These are phyloP conservation scores for Tilletiopsis washingtonensis DNA, from an alignment of 1,284 basidiomycete genomes.

Conservation along the genomic window DNA sequence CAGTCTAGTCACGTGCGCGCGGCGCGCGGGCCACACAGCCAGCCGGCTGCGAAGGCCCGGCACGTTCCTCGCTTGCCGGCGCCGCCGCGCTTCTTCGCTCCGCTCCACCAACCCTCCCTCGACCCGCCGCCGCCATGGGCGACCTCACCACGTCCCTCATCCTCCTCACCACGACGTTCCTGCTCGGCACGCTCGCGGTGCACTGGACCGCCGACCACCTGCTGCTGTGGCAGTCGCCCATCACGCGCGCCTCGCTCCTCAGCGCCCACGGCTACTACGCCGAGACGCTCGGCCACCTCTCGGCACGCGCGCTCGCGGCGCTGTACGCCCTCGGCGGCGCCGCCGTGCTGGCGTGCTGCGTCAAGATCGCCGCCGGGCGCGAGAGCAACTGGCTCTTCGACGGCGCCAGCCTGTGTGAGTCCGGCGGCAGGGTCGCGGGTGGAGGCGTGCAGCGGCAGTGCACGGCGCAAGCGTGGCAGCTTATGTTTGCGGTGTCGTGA, in stretches of 20 bases:
- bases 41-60: no score
- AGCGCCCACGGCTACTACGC: slow-evolving; percentile 42
- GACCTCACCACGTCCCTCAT: slow-evolving; percentile 21
- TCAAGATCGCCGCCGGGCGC: slow-evolving; percentile 33
- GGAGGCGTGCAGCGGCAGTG: not conserved
- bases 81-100: no score
- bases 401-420: slow-evolving; percentile 42
- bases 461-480: not conserved
- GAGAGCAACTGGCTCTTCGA: slow-evolving; percentile 47
- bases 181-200: slow-evolving; percentile 42
- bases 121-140: no score
- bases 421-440: not conserved
- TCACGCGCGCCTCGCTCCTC: slow-evolving; percentile 28
- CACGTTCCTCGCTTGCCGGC: no score
- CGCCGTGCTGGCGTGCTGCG: slow-evolving; percentile 20
- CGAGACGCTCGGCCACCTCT: slow-evolving; percentile 28
- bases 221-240: slow-evolving; percentile 40
- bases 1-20: no score
- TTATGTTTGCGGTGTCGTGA: not conserved
- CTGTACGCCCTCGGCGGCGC: slow-evolving; percentile 24
- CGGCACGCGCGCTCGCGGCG: slow-evolving; percentile 15
- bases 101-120: no score
- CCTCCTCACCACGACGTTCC: slow-evolving; percentile 28
- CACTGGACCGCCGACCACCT: slow-evolving; percentile 46
- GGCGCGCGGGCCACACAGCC: no score